Conservation (phyloP, 73 alveolate genomes). For the Tetrahymena elliotti region DNA sequence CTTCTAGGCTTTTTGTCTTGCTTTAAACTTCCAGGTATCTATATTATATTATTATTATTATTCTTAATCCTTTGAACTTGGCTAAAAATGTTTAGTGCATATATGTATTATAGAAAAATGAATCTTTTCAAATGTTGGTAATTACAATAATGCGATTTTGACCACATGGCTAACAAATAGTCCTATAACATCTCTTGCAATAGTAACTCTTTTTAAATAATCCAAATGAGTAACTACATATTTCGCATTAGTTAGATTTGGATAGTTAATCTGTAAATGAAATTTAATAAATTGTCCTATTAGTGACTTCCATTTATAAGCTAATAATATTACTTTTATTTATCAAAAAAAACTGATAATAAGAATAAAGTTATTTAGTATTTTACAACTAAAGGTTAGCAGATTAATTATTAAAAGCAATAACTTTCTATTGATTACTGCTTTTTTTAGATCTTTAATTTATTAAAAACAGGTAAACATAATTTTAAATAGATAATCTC, state of each 20-base stretch:
- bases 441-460: not conserved
- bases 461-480: too few species aligned
- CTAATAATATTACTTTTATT: not conserved
- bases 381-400: not conserved
- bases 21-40: not conserved
- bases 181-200: not conserved
- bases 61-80: not conserved
- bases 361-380: not conserved
- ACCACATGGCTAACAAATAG: not conserved
- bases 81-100: not conserved
- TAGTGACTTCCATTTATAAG: not conserved
- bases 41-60: not conserved
- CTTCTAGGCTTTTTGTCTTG: not conserved
- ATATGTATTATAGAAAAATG: not conserved
- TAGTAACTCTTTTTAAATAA: not conserved
- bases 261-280: not conserved
- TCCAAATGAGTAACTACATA: not conserved
- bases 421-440: not conserved
- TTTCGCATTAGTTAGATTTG: not conserved
- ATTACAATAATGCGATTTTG: not conserved
- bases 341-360: not conserved
- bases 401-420: not conserved
- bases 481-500: not conserved
- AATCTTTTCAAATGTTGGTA: not conserved
- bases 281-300: not conserved